These are phyloP conservation scores for Wakefieldia striispora DNA, from an alignment of 768 basidiomycete genomes.

Conservation along the genomic window DNA sequence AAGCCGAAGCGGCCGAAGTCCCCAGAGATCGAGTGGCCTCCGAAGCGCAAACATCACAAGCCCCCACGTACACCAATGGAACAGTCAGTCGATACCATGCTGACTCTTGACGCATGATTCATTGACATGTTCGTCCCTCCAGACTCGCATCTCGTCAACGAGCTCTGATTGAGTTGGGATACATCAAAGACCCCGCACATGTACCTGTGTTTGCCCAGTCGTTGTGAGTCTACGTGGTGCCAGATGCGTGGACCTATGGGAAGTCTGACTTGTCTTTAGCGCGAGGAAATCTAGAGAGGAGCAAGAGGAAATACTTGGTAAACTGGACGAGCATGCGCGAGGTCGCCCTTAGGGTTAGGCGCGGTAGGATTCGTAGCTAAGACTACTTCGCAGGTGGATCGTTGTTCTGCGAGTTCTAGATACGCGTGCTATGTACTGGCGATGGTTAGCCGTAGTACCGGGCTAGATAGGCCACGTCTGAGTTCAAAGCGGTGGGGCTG, in stretches of 20 bases:
- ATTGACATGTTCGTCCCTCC: not conserved
- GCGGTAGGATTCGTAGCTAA: too few species aligned
- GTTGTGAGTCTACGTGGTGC: slow-evolving; percentile 48
- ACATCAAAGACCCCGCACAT: slow-evolving; percentile 52
- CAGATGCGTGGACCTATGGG: not conserved
- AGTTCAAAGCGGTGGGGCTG: too few species aligned
- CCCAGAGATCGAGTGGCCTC: slow-evolving; percentile 60
- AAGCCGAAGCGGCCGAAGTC: slow-evolving; percentile 21
- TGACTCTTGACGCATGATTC: not conserved
- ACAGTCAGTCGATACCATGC: slow-evolving; percentile 41
- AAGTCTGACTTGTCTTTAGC: slow-evolving; percentile 26
- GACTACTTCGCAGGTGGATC: too few species aligned
- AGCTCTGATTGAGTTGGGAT: slow-evolving; percentile 61
- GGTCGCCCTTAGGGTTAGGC: slow-evolving; percentile 1
- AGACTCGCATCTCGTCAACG: slow-evolving; percentile 56
- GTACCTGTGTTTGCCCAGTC: slow-evolving; percentile 57
- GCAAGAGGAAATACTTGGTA: slow-evolving; percentile 40
- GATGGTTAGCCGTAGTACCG: too few species aligned
- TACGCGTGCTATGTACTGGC: too few species aligned
- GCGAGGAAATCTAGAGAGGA: slow-evolving; percentile 41
- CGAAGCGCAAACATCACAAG: slow-evolving; percentile 56
- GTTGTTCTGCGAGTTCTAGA: too few species aligned
- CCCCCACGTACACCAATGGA: slow-evolving; percentile 43
- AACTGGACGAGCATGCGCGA: slow-evolving; percentile 38
- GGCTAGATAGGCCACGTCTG: too few species aligned